These are phyloP conservation scores for Beverwykella pulmonaria DNA, from an alignment of 495 filamentous ascomycete species.

Conservation along the genomic window DNA sequence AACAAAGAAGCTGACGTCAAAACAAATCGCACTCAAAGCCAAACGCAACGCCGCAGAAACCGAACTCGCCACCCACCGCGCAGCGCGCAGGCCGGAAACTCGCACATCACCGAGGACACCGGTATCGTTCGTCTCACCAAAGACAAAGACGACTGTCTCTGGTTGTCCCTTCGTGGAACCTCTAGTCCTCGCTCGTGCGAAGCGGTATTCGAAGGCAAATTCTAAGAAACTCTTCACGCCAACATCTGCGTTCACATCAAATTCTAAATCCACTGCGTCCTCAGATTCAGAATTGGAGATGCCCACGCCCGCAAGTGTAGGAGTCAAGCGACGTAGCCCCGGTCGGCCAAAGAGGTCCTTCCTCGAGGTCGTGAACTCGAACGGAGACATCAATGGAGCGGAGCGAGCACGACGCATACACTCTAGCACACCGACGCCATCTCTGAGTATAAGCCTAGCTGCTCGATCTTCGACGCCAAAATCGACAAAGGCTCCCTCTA, in stretches of 20 bases:
- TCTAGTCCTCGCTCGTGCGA: slow-evolving; percentile 11
- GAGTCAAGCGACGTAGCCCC: background rate
- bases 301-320: background rate
- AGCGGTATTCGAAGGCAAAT: background rate
- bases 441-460: background rate
- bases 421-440: background rate
- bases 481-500: too few species aligned
- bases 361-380: too few species aligned
- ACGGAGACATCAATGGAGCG: background rate
- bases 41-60: background rate
- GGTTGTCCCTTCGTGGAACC: slow-evolving; percentile 16
- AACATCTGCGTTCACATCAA: background rate
- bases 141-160: background rate
- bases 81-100: background rate
- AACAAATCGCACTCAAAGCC: background rate
- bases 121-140: background rate
- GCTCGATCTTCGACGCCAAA: background rate
- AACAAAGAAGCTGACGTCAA: background rate
- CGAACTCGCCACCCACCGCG: background rate
- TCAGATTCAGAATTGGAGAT: background rate
- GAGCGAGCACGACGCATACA: background rate
- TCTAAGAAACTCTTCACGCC: background rate
- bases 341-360: background rate
- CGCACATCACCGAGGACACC: background rate
- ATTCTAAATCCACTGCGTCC: background rate